Evolutionary conservation across 106 monocot genomes (phyloP), one percentile per base, ranked within the genome.

Genomic region (Chionographis japonica): DNA sequence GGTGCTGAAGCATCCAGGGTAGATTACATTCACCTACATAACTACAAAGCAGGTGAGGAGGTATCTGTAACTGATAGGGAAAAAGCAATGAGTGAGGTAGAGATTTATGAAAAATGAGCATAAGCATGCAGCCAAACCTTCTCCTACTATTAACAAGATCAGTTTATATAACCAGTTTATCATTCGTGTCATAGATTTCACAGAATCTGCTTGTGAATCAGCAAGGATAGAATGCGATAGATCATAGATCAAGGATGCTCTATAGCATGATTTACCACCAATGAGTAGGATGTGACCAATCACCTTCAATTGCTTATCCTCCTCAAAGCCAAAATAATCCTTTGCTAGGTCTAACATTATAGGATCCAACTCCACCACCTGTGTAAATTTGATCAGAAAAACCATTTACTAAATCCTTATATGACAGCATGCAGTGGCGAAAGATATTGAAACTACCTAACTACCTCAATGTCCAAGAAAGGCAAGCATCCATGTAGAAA

Each of bases 291-390:
- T 11, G 55, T 35, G 56, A 43, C 8, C 2, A 75, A 57, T 65
- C 63, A 92, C 91, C 89, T 92, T 92, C 65, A 97, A 68, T 53
- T 61, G 61, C 0, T 68, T 40, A 77, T 90, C 92, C 77, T 83
- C 86, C 2, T 52, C 61, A 54, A 97, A 92, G 56, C 72, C 77
- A 62, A 97, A 97, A 72, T 80, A 87, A 36, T 89, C 58, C 74
- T 60, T 97, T 62, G 97, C 92, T 19, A 97, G 13, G 39, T 85
- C 80, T 40, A 78, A 68, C 52, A 97, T 65, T 60, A 86, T 72
- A 74, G 89, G 77, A 81, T 97, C 97, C 84, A 97, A 79, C 78
- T 97, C 97, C 10, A 85, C 89, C 18, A 92, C 97, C 97, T 97
- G 73, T 40, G 40, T 58, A 40, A 61, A 61, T 12, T 39, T 41